A percentile compares a stretch with the other conserved stretches of the same genome.
phyloP scores from a whole-genome alignment of 169 alveolate species.

The Theileria equi region DNA sequence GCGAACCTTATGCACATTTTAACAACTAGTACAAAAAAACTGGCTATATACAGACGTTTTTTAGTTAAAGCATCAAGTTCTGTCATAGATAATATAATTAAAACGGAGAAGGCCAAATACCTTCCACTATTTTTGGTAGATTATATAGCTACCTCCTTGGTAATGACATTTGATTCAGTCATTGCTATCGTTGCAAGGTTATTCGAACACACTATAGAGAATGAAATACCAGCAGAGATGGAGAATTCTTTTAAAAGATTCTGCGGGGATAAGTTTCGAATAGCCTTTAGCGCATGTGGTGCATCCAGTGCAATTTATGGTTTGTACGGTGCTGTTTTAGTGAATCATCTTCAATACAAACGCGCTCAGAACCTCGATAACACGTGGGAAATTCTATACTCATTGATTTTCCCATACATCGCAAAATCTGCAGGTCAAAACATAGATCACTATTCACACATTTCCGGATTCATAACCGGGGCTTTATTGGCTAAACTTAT shows the following conservation, averaged over 20 bases:
- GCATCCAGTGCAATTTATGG: slow-evolving; percentile 62
- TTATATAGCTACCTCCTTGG: slow-evolving; percentile 17
- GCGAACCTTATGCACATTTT: slow-evolving; percentile 33
- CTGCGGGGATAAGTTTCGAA: slow-evolving; percentile 13
- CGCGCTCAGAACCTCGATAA: slow-evolving; percentile 2
- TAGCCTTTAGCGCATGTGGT: slow-evolving; percentile 34
- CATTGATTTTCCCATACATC: slow-evolving; percentile 26
- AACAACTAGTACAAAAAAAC: slow-evolving; percentile 25
- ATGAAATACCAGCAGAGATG: not conserved
- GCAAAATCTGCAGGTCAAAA: slow-evolving; percentile 18
- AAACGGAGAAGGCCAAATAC: not conserved
- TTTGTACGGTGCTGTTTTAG: slow-evolving; percentile 57
- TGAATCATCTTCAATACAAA: slow-evolving; percentile 28
- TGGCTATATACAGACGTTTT: slow-evolving; percentile 24
- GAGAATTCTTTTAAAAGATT: slow-evolving; percentile 3
- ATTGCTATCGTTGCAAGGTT: slow-evolving; percentile 1
- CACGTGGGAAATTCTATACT: slow-evolving; percentile 10
- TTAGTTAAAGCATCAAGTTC: slow-evolving; percentile 9
- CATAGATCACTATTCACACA: slow-evolving; percentile 58
- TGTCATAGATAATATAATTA: slow-evolving; percentile 42
- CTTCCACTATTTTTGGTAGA: slow-evolving; percentile 31
- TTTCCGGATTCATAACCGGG: slow-evolving; percentile 56
- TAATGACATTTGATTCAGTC: slow-evolving; percentile 3
- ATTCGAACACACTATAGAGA: not conserved
- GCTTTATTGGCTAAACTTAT: slow-evolving; percentile 7